Evolutionary conservation across 257 asterid species (phyloP), one percentile per base, ranked within the genome.

Genomic region (Ballota nigra): DNA sequence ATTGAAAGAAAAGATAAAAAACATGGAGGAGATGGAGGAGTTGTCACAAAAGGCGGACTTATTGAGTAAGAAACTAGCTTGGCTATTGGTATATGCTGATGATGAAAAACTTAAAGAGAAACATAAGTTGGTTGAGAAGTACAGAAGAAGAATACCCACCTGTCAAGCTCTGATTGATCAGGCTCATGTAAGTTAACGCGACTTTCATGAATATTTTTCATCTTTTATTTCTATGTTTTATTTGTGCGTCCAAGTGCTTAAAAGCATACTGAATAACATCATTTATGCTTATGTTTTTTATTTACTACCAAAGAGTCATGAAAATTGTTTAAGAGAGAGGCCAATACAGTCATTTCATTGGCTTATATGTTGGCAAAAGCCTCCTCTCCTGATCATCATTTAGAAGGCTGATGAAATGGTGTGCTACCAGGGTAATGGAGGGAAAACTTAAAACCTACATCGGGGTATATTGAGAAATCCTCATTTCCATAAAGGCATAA

Each of bases 61-160:
- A 78, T 65, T 92, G 79, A 86, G 77, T 79, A 88, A 89, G 86
- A 84, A 88, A 80, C 87, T 94, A 59, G 99, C 99, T 75, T 94
- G 99, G 99, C 83, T 97, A 68, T 83, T 85, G 89, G 99, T 94
- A 28, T 89, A 85, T 85, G 92, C 83, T 53, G 86, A 83, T 36
- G 96, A 89, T 70, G 83, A 73, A 80, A 73, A 88, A 72, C 84
- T 89, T 68, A 82, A 85, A 58, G 74, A 29, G 75, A 85, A 95
- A 62, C 77, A 26, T 45, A 80, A 82, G 63, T 6, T 40, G 75
- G 82, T 92, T 74, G 92, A 85, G 76, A 86, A 81, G 86, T 75
- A 83, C 68, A 80, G 79, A 77, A 84, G 82, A 69, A 84, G 89
- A 84, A 76, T 95, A 60, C 96, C 93, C 8, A 71, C 71, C 63